Evolutionary conservation across 2,329 filamentous ascomycete genomes (phyloP), one percentile per base, ranked within the genome.

Genomic region (Alternaria dauci): DNA sequence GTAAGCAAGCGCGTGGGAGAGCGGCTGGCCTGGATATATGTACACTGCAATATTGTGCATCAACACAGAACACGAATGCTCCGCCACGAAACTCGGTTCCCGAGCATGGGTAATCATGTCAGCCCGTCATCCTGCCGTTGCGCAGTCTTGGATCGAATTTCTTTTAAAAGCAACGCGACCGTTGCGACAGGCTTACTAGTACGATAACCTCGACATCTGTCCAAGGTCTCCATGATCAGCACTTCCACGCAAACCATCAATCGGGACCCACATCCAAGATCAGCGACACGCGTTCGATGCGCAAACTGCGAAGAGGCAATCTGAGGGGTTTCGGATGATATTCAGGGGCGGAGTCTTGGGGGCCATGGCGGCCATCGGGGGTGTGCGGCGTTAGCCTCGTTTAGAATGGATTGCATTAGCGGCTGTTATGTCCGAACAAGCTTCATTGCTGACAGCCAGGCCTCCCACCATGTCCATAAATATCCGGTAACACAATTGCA

Each of bases 221-320:
- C 38, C 50, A 43, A 42, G 26, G 51, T n/a, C 25, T 26, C 30
- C 43, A 38, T 53, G 53, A 55, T 55, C 23, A 26, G 43, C 51
- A 44, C 0, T 43, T 43, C 51, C 32, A 50, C 46, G 32, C 46
- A 50, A 50, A 38, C 46, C 46, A 50, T 38, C 32, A 25, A 36
- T 53, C 18, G 39, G 39, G 50, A 46, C 52, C 57, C 57, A 56
- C 52, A 51, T 20, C 28, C 42, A 23, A 39, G 23, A 52, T 56
- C 52, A 56, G 39, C 52, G 57, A 59, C 57, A 56, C 57, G 52
- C 57, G 52, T 56, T 56, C 34, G 46, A 39, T 56, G 53, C 46
- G 44, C 44, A 51, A 30, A 46, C 38, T 18, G 39, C 26, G 16
- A 36, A 42, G 44, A 51, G 32, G 26, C 32, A 50, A 26, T 36